Conservation (phyloP, 768 basidiomycete species). For the Vararia minispora region DNA sequence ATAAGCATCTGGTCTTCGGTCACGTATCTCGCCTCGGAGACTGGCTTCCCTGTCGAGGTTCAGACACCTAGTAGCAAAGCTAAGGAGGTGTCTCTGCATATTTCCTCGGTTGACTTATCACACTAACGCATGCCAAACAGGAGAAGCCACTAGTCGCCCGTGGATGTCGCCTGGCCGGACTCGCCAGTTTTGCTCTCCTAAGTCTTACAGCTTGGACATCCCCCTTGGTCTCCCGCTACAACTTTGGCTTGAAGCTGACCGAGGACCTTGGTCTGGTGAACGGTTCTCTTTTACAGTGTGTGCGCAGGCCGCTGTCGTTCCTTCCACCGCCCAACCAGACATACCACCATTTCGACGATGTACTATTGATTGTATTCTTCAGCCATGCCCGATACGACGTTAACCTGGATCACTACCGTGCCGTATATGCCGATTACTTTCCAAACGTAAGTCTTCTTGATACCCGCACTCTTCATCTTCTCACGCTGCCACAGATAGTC, state of each 20-base stretch:
- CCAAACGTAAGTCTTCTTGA: constrained; percentile 29
- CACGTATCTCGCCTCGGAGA: constrained; percentile 8
- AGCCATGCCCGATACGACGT: constrained; percentile 36
- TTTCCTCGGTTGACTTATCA: no score
- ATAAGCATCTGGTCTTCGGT: constrained; percentile 15
- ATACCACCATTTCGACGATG: constrained; percentile 28
- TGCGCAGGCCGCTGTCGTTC: constrained; percentile 16
- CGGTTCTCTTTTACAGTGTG: constrained; percentile 13
- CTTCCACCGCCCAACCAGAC: constrained; percentile 11
- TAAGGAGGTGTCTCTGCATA: constrained; percentile 9
- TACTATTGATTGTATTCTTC: constrained; percentile 39
- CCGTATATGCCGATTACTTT: constrained; percentile 37
- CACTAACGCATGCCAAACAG: constrained; percentile 3
- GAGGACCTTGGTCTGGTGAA: constrained; percentile 3
- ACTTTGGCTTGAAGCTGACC: constrained; percentile 4
- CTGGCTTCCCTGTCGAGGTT: not conserved
- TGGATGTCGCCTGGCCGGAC: not conserved
- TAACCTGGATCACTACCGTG: constrained; percentile 34
- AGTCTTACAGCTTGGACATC: not conserved
- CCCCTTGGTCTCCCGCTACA: constrained; percentile 3
- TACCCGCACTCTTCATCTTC: not conserved
- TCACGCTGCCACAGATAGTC: constrained; percentile 25
- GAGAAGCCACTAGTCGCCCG: constrained; percentile 3
- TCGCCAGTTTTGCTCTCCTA: not conserved
- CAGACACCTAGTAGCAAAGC: constrained; percentile 6